phyloP scores from a whole-genome alignment of 257 asterid species.

The Salvia miltiorrhiza region DNA sequence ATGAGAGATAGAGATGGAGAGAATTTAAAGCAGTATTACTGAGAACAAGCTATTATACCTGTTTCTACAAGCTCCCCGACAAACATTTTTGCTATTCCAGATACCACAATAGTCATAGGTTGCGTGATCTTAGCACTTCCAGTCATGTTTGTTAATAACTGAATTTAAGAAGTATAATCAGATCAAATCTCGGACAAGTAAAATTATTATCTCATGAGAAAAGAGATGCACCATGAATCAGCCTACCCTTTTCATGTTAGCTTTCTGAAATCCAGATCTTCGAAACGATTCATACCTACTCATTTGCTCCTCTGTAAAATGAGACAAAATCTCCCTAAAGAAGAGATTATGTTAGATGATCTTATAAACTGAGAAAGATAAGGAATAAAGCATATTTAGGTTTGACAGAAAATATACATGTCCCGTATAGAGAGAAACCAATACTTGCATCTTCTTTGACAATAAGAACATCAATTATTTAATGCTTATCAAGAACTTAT shows the following conservation, averaged over 20 bases:
- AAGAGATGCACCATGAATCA: neutral
- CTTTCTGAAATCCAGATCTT: conserved; percentile 85
- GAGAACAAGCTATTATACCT: conserved; percentile 28
- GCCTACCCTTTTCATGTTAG: conserved; percentile 81
- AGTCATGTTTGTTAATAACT: conserved; percentile 64
- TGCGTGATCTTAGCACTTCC: conserved; percentile 77
- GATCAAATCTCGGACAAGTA: neutral
- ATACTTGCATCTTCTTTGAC: conserved; percentile 2
- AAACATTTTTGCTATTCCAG: conserved; percentile 90
- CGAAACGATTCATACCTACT: conserved; percentile 86
- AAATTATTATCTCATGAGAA: neutral
- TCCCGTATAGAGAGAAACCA: neutral
- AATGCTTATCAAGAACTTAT: neutral
- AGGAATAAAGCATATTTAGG: neutral
- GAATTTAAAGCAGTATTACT: neutral
- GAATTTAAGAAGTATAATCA: conserved; percentile 24
- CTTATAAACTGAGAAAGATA: conserved; percentile 2
- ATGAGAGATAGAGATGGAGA: neutral
- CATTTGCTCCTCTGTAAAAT: conserved; percentile 83
- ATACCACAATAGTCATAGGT: conserved; percentile 81
- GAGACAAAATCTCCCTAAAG: conserved; percentile 67
- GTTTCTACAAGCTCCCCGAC: conserved; percentile 87
- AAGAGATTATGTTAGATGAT: conserved; percentile 15
- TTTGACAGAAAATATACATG: neutral
- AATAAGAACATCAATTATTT: conserved; percentile 1